Evolutionary conservation across 345 rosid species (phyloP), one percentile per base, ranked within the genome.

Genomic region (Hypericum androsaemum): DNA sequence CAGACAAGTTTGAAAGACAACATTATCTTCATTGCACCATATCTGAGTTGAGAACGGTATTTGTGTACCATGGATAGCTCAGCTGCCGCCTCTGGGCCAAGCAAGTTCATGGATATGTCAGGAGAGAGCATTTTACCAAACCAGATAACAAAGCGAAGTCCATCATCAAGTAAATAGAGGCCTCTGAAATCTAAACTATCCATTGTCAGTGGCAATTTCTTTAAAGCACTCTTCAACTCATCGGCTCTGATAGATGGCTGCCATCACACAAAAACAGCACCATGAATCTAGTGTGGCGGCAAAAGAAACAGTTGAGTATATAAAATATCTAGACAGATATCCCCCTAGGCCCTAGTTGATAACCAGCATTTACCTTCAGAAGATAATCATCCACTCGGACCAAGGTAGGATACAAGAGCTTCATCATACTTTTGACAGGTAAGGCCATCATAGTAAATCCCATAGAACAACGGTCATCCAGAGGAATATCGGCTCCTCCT

Each of bases 361-460:
- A 22, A 4, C 32, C 32, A 22, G 32, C 32, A 22, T 47, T 64
- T 49, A 88, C 99, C 96, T 83, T 79, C 41, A 70, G 56, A 41
- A 94, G 89, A 77, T 68, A 71, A 64, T 84, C 95, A 61, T 94
- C 99, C 58, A 88, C 64, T 56, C 95, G 83, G 61, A 86, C 58
- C 77, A 94, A 76, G 76, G 58, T 69, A 47, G 99, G 99, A 71
- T 94, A 94, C 43, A 94, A 71, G 50, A 82, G 83, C 68, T 94
- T 88, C 78, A 94, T 56, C 70, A 94, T 72, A 56, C 69, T 86
- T 61, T 86, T 82, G 38, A 82, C 96, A 54, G 99, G 92, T 59
- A 94, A 67, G 35, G 97, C 85, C 97, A 88, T 86, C 92, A 84
- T 78, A n/a, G 95, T 84, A 71, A 73, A 82, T 60, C 99, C 95